Percentiles rank a stretch among this genome's conserved stretches.
Conservation (phyloP, 176 grass and related monocot genomes). For the Zoysia pacifica region DNA sequence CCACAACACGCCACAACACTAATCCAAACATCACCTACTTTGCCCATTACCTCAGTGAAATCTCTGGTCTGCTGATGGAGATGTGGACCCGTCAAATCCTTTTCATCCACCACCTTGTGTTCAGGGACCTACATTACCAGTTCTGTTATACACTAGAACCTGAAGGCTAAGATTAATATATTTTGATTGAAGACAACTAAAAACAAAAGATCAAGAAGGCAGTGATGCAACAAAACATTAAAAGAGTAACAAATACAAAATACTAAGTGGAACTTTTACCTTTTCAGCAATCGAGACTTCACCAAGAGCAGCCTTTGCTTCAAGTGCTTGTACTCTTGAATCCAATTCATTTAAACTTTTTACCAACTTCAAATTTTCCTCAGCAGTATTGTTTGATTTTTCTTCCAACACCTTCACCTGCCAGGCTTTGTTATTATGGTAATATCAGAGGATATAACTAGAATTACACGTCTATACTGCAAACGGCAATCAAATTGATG, state of each 20-base stretch:
- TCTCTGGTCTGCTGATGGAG: constrained; percentile 27
- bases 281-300: constrained; percentile 41
- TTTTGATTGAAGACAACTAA: background rate
- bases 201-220: constrained; percentile 22
- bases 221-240: constrained; percentile 7
- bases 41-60: constrained; percentile 10
- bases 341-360: constrained; percentile 60
- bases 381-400: constrained; percentile 48
- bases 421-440: constrained; percentile 69
- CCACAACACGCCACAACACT: too few relatives aligned
- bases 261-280: constrained; percentile 37
- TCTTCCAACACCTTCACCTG: constrained; percentile 86
- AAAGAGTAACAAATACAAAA: background rate
- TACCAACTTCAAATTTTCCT: constrained; percentile 58
- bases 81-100: constrained; percentile 4
- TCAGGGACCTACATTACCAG: constrained; percentile 30
- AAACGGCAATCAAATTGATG: constrained; percentile 13
- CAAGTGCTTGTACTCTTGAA: constrained; percentile 64
- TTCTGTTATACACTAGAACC: constrained; percentile 31
- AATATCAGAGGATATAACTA: constrained; percentile 65
- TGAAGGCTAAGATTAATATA: background rate
- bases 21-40: constrained; percentile 6
- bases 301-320: constrained; percentile 47
- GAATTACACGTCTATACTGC: constrained; percentile 3
- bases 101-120: constrained; percentile 22